Percentiles rank a stretch among this genome's conserved stretches.
phyloP scores from a whole-genome alignment of 2,329 filamentous ascomycete species.

The Incumbomyces lentus region DNA sequence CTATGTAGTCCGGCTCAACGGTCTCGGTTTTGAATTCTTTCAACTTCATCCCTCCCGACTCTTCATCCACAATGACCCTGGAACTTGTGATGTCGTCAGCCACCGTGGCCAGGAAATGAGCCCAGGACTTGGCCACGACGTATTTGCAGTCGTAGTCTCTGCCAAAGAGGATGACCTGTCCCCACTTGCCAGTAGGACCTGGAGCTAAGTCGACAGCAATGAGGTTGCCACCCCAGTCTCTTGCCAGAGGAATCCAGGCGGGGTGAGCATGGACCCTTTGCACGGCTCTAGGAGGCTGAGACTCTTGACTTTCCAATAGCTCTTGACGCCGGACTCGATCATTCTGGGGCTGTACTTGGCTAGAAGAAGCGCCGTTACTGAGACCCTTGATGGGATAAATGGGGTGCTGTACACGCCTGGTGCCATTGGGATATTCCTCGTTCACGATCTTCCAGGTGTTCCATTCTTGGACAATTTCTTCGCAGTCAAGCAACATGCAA shows the following conservation, averaged over 20 bases:
- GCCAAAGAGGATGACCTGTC: slow-evolving; percentile 91
- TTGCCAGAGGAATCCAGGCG: slow-evolving; percentile 88
- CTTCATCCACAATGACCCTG: slow-evolving; percentile 88
- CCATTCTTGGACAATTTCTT: slow-evolving; percentile 97
- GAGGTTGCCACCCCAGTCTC: slow-evolving; percentile 98
- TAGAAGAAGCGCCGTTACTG: slow-evolving; percentile 57
- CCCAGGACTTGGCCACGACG: slow-evolving; percentile 87
- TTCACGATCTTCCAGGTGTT: slow-evolving; percentile 92
- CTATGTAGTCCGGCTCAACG: slow-evolving; percentile 86
- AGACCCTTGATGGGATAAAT: slow-evolving; percentile 61
- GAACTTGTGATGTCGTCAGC: slow-evolving; percentile 85
- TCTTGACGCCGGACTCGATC: slow-evolving; percentile 66
- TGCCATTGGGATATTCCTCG: slow-evolving; percentile 65
- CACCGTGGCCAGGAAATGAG: slow-evolving; percentile 70
- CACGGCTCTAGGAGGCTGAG: slow-evolving; percentile 72
- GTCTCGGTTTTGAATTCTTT: slow-evolving; percentile 81
- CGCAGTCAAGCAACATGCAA: slow-evolving; percentile 91
- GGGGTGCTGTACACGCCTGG: slow-evolving; percentile 46
- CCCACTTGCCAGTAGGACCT: slow-evolving; percentile 82
- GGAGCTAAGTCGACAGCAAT: slow-evolving; percentile 86
- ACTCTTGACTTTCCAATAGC: slow-evolving; percentile 73
- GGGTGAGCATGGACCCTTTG: slow-evolving; percentile 90
- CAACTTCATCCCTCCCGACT: slow-evolving; percentile 80
- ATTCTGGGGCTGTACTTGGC: slow-evolving; percentile 33
- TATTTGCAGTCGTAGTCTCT: slow-evolving; percentile 99